Evolutionary conservation across 352 stramenopile species (phyloP).

Genomic region (Phytophthora idaei): DNA sequence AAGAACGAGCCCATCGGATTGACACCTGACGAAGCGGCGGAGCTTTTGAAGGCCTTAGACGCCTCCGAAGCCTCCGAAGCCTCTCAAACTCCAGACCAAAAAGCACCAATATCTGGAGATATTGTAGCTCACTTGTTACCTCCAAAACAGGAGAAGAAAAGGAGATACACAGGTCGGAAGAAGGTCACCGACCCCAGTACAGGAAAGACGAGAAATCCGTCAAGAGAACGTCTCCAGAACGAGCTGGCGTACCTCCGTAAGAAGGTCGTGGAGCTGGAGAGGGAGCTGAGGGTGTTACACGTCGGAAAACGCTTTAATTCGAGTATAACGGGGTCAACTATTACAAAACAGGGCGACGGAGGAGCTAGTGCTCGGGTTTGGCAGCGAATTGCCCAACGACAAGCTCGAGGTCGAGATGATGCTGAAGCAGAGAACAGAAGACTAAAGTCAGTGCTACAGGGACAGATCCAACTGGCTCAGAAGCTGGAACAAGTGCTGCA

Average conservation of each 20-base stretch:
- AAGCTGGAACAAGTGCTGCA: slow-evolving; percentile 56
- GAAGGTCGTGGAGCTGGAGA: slow-evolving; percentile 53
- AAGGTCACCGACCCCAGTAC: slow-evolving; percentile 17
- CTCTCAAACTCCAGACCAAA: not conserved
- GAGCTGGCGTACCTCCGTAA: slow-evolving; percentile 50
- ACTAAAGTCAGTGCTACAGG: slow-evolving; percentile 45
- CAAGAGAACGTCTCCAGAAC: slow-evolving; percentile 51
- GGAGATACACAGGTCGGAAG: slow-evolving; percentile 23
- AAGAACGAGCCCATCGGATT: slow-evolving; percentile 7
- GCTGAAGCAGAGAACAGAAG: slow-evolving; percentile 54
- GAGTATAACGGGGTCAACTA: not conserved
- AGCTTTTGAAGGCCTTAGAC: slow-evolving; percentile 40
- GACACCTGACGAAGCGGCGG: slow-evolving; percentile 39
- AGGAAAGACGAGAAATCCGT: slow-evolving; percentile 50
- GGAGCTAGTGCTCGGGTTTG: slow-evolving; percentile 41
- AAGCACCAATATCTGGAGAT: not conserved
- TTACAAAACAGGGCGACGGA: slow-evolving; percentile 14
- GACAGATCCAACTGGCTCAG: slow-evolving; percentile 55
- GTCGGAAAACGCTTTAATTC: slow-evolving; percentile 8
- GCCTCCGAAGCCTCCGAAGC: slow-evolving; percentile 26
- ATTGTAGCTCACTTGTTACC: not conserved
- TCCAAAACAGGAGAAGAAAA: slow-evolving; percentile 1
- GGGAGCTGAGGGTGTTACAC: slow-evolving; percentile 38
- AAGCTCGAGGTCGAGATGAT: slow-evolving; percentile 36
- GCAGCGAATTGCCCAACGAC: slow-evolving; percentile 55